Base-by-base conservation (phyloP, 2,329 filamentous ascomycete genomes). In the Pseudocercospora ulei region DNA sequence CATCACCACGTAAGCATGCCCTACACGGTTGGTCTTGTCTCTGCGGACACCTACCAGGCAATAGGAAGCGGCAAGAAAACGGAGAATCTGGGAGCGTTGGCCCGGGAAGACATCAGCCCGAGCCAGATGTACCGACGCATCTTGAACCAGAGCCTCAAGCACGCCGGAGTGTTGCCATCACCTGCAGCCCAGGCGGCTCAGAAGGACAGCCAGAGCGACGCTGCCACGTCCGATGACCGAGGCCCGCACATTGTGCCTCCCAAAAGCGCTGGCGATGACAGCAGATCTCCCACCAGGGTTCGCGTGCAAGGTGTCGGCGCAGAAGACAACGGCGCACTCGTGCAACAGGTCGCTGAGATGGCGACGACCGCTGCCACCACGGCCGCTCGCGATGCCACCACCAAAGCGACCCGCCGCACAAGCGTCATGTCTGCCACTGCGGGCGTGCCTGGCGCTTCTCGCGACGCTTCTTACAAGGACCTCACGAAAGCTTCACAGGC, bases 121-220 rank as follows among this genome's bases (percentile, higher is more conserved):
- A 85, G 84, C 25, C 78, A 86, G 50, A 67, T 96, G 16, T 96
- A 96, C 65, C 94, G 90, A 62, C 80, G 86, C 40, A 93, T 96
- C 46, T 69, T 96, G 3, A 86, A 84, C 3, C 87, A 95, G 62
- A 92, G 87, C 3, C 65, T 95, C 49, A 84, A 80, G 55, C 83
- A 93, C 54, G 79, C 82, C 44, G 87, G 86, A 1, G 64, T 93
- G 27, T 64, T 65, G 18, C 61, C 70, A 3, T 70, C 71, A 24
- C 65, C 68, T n/a, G 68, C 70, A 17, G 63, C 69, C 11, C 40
- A 50, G 48, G 35, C 44, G 43, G 35, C 25, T 25, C 41, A 29
- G 24, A 46, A 46, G 6, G 38, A 44, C 8, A 43, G 22, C 12
- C n/a, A n/a, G n/a, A n/a, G n/a, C 9, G 30, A 33, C 4, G 18